Base-by-base conservation (phyloP, 2,329 filamentous ascomycete genomes). In the Parafenestella ontariensis region DNA sequence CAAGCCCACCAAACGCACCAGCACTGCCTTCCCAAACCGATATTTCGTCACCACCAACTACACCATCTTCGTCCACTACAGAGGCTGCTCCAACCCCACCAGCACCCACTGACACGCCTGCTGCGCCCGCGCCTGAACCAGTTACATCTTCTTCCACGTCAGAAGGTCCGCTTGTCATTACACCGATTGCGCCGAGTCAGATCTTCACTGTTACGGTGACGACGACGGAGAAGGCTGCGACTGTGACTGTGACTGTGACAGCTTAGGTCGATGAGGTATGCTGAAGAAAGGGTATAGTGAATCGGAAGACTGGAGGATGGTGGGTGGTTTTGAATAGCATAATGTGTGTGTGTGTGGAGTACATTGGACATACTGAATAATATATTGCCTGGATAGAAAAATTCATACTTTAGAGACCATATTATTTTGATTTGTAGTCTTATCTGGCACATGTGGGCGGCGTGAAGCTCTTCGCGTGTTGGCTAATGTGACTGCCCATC, bases 121-220 rank as follows among this genome's bases (percentile, higher is more conserved):
- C 37, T 24, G 18, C 2, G 21, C 21, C 37, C 17, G 37, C 5
- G 3, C 17, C 36, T 3, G 36, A 40, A 9, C 41, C 41, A 11
- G 41, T 11, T n/a, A n/a, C n/a, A 29, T 43, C 54, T 13, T 42
- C 54, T 3, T 41, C 58, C 20, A 64, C 61, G 5, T 68, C 70
- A 0, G 66, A 68, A 39, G 63, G 64, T 2, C 66, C 65, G 5
- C 36, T 75, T n/a, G 67, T 74, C 28, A 68, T 73, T 11, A 72
- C 68, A 17, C 70, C 69, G 3, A 73, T 75, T 46, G 59, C 68
- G 26, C 62, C 65, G 3, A 68, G 61, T 39, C 70, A 72, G 52
- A 57, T 74, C 0, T 72, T 74, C n/a, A 74, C 71, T 0, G 59
- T 75, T 15, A 75, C 72, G 1, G 68, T 65, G 9, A 73, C 71